Evolutionary conservation across 2,329 filamentous ascomycete species (phyloP).

Genomic region (Ustilaginoidea virens): DNA sequence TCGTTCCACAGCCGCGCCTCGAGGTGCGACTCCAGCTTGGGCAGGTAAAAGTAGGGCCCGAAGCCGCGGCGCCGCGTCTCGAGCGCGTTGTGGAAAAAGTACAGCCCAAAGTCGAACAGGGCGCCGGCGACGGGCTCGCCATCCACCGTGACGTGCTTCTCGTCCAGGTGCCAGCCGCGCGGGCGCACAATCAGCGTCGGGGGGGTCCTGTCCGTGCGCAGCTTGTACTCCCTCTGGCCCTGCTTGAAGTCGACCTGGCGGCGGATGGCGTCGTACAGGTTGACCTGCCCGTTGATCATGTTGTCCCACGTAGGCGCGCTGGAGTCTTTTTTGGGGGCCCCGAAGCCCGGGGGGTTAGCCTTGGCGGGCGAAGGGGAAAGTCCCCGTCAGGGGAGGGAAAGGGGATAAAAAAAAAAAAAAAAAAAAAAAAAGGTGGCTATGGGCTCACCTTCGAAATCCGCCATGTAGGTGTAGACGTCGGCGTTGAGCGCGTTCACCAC

Average conservation of each 20-base stretch:
- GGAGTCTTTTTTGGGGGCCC: conserved; percentile 46
- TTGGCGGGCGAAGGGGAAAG: too few species aligned
- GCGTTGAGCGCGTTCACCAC: conserved; percentile 94
- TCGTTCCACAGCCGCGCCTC: conserved; percentile 98
- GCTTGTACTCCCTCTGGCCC: conserved; percentile 91
- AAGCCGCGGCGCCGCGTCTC: conserved; percentile 72
- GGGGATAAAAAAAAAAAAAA: not conserved
- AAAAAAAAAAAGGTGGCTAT: not conserved
- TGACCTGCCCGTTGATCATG: conserved; percentile 97
- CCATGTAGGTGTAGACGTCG: conserved; percentile 98
- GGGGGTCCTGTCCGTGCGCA: conserved; percentile 70
- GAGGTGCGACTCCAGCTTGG: conserved; percentile 96
- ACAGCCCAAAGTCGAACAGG: conserved; percentile 94
- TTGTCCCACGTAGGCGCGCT: conserved; percentile 96
- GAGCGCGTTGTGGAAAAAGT: conserved; percentile 96
- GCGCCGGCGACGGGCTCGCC: conserved; percentile 85
- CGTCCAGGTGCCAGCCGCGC: conserved; percentile 93
- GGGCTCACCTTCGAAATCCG: conserved; percentile 80
- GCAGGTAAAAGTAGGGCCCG: conserved; percentile 95
- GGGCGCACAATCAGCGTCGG: conserved; percentile 90
- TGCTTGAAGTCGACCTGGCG: conserved; percentile 93
- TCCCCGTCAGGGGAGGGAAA: too few species aligned
- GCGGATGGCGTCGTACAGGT: conserved; percentile 91
- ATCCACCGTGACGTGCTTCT: conserved; percentile 95
- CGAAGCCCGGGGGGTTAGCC: not conserved